Conservation (phyloP, 768 basidiomycete genomes). For the Cytidiella melzeri region DNA sequence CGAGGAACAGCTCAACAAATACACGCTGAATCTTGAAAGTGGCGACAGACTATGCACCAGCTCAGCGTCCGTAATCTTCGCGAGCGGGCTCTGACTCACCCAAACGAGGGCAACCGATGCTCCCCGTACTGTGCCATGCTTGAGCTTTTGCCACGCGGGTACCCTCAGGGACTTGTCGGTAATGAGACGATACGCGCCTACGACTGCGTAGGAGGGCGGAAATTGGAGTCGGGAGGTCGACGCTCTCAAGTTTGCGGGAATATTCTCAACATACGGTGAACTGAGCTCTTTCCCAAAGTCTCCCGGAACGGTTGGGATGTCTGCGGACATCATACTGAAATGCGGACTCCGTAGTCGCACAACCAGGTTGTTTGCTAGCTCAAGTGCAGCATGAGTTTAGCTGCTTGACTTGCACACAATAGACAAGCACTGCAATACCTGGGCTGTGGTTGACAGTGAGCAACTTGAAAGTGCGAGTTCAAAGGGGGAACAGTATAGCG, state of each 20-base stretch:
- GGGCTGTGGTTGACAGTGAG: no score
- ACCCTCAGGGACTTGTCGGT: slow-evolving; percentile 64
- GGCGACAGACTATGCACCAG: slow-evolving; percentile 43
- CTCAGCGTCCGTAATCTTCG: neutral
- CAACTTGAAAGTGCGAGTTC: no score
- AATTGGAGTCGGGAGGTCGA: slow-evolving; percentile 62
- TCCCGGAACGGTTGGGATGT: neutral
- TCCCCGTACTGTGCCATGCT: slow-evolving; percentile 69
- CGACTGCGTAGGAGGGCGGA: slow-evolving; percentile 77
- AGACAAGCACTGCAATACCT: no score
- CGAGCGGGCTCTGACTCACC: slow-evolving; percentile 36
- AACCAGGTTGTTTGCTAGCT: no score
- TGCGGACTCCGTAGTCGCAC: no score
- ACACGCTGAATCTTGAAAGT: slow-evolving; percentile 70
- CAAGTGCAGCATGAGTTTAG: no score
- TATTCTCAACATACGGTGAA: slow-evolving; percentile 18
- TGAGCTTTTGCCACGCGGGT: slow-evolving; percentile 84
- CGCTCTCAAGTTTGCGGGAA: slow-evolving; percentile 44
- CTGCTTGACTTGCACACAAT: no score
- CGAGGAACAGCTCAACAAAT: slow-evolving; percentile 58
- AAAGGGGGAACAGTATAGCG: no score
- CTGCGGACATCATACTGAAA: neutral
- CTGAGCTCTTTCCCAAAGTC: neutral
- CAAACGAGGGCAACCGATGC: slow-evolving; percentile 60
- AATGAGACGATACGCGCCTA: slow-evolving; percentile 77